Evolutionary conservation across 202 grass and related monocot genomes (phyloP).

Genomic region (Carex sylvatica): DNA sequence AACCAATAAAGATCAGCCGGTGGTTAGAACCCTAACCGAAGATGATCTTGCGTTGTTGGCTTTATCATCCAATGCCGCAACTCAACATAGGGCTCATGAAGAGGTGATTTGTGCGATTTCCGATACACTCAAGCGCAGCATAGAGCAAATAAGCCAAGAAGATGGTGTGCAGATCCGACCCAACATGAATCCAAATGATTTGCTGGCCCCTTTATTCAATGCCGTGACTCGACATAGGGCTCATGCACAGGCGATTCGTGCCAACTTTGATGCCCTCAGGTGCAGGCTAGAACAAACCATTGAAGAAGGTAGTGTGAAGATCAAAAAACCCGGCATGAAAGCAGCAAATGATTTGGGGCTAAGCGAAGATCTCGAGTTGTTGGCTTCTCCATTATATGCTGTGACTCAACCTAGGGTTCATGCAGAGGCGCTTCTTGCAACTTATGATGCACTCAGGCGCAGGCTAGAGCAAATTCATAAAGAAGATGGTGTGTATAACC

Average conservation of each 20-base stretch:
- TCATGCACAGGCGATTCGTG: slow-evolving; percentile 15
- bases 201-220: background rate
- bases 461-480: slow-evolving; percentile 53
- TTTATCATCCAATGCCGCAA: background rate
- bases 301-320: slow-evolving; percentile 35
- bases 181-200: too few species aligned
- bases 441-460: slow-evolving; percentile 62
- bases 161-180: too few species aligned
- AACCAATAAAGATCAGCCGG: slow-evolving; percentile 27
- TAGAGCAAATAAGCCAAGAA: too few species aligned
- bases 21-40: slow-evolving; percentile 15
- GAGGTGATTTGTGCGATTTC: too few species aligned
- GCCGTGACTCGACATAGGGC: background rate
- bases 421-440: slow-evolving; percentile 13
- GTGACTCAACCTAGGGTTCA: background rate
- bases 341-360: background rate
- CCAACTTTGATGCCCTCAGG: slow-evolving; percentile 62
- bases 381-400: background rate
- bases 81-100: too few species aligned
- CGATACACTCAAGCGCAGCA: too few species aligned
- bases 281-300: slow-evolving; percentile 44
- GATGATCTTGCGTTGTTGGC: background rate
- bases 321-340: slow-evolving; percentile 38
- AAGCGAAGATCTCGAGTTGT: background rate
- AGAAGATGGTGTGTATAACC: slow-evolving; percentile 21